These are phyloP conservation scores for Amaranthus hypochondriacus DNA, from an alignment of 148 eudicot species.

Conservation along the genomic window DNA sequence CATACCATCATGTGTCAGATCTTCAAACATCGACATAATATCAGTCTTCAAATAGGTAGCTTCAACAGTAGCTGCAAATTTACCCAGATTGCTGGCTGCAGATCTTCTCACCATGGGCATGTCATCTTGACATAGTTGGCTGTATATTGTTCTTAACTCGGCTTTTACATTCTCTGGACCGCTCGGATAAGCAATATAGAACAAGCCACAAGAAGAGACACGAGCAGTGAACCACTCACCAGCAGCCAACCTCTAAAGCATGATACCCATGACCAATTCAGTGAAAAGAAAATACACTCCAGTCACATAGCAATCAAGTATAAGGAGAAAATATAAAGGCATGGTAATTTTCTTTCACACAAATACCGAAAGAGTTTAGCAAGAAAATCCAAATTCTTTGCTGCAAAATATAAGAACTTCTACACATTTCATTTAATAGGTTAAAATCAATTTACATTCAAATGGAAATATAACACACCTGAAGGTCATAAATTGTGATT, in stretches of 20 bases:
- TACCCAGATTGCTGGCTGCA: slow-evolving; percentile 57
- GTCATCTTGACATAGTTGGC: slow-evolving; percentile 67
- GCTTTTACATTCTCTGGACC: slow-evolving; percentile 47
- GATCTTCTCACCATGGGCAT: slow-evolving; percentile 72
- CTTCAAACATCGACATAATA: slow-evolving; percentile 57
- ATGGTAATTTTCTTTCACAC: background rate
- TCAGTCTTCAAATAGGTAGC: slow-evolving; percentile 48
- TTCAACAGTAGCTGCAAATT: slow-evolving; percentile 63
- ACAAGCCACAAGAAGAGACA: slow-evolving; percentile 58
- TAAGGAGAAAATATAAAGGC: too few relatives aligned
- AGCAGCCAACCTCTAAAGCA: slow-evolving; percentile 52
- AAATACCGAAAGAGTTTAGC: background rate
- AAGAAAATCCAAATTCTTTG: background rate
- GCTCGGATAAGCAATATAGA: slow-evolving; percentile 57
- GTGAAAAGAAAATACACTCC: background rate
- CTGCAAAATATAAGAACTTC: too few relatives aligned
- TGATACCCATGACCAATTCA: background rate
- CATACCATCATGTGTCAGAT: slow-evolving; percentile 61
- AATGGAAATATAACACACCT: too few relatives aligned
- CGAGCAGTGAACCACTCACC: slow-evolving; percentile 76
- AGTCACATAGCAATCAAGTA: background rate
- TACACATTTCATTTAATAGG: too few relatives aligned
- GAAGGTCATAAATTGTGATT: too few relatives aligned
- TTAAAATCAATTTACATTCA: too few relatives aligned
- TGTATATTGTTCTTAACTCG: slow-evolving; percentile 49